Evolutionary conservation across 2,329 filamentous ascomycete genomes (phyloP), one percentile per base, ranked within the genome.

Genomic region (Fusarium siculi): DNA sequence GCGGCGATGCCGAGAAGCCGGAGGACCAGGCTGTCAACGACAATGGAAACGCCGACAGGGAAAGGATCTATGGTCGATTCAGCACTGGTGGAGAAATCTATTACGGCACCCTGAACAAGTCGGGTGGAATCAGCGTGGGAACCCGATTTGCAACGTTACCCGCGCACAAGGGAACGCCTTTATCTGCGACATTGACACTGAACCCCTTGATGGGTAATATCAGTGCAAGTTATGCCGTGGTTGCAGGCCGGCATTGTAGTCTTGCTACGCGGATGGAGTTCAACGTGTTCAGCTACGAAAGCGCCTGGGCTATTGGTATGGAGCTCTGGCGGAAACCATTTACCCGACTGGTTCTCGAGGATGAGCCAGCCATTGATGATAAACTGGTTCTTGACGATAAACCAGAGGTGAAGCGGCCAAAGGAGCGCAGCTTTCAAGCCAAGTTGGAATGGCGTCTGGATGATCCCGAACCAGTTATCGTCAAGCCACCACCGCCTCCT

Each of bases 221-320:
- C 67, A 95, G 93, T 64, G 94, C 95, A 40, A 97, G 91, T 21
- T 99, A 99, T 81, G 93, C 96, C 0, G 93, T 98, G 53, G 93
- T 94, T 78, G 96, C 96, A 4, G 94, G 94, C 7, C 89, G 89
- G 39, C 91, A 94, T 77, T 90, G 97, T 75, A 93, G 94, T 16
- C 88, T 99, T 55, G 96, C 95, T 72, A 97, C 95, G 28, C 91
- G 93, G 55, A 96, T 98, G 84, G 95, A 97, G 79, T 99, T 99
- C 84, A 99, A 99, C 79, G 93, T 98, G 55, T 98, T 98, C 83
- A 97, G 94, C 80, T 99, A 98, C 85, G 96, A 99, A 85, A 97
- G 94, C 79, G 93, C 96, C 66, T 92, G 97, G 86, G 92, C 95
- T 32, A 89, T 98, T 30, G 96, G 96, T 19, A 93, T 94, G 84